Conservation (phyloP, 2,329 filamentous ascomycete genomes). For the Chaetomiaceae sp. region DNA sequence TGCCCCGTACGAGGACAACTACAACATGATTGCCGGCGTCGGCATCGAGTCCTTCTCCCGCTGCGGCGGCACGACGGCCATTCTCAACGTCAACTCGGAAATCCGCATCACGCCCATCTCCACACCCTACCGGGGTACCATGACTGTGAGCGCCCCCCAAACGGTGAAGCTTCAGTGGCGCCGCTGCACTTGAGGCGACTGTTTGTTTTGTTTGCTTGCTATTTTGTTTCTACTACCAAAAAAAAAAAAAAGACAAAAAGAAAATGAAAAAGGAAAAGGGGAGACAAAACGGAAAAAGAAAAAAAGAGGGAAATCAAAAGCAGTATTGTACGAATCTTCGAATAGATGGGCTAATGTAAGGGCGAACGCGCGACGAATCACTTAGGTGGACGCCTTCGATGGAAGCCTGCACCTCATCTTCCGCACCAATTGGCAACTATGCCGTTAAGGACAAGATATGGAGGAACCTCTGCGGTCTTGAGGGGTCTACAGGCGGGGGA, state of each 20-base stretch:
- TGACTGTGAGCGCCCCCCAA: conserved; percentile 27
- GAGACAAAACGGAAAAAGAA: background rate
- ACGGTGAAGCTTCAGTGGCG: conserved; percentile 17
- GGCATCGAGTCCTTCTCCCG: conserved; percentile 26
- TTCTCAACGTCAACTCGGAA: conserved; percentile 31
- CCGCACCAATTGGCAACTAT: conserved; percentile 25
- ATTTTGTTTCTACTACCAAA: background rate
- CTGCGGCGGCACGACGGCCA: conserved; percentile 26
- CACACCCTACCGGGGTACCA: conserved; percentile 25
- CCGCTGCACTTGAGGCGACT: conserved; percentile 9
- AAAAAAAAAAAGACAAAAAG: background rate
- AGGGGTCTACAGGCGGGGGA: background rate
- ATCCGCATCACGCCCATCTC: conserved; percentile 28
- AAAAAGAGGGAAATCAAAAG: background rate
- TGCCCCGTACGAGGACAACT: conserved; percentile 29
- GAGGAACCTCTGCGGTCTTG: background rate
- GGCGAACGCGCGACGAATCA: background rate
- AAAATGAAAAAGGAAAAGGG: background rate
- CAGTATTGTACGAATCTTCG: background rate
- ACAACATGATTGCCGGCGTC: conserved; percentile 28
- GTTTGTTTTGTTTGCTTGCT: background rate
- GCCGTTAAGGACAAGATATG: conserved; percentile 5
- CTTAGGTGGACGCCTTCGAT: conserved; percentile 29
- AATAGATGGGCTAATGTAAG: conserved; percentile 20
- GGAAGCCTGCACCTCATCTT: conserved; percentile 28